Base-by-base conservation (phyloP, 305 asterid species). In the Salvia sclarea region DNA sequence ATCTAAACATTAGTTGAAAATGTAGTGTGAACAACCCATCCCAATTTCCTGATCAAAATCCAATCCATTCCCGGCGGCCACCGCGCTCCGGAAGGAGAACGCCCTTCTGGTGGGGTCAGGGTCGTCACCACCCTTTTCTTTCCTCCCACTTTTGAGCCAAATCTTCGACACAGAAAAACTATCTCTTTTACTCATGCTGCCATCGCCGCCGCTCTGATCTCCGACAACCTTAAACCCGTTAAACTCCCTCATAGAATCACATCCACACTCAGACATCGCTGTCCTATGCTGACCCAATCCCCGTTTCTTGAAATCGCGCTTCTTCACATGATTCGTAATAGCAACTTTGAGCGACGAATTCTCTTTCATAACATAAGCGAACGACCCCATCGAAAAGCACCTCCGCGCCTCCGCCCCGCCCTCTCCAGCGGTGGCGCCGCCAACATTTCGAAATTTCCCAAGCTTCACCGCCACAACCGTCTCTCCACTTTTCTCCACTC, bases 351-450 rank as follows among this genome's bases (percentile, higher is more conserved):
- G 71, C 14, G 83, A 40, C 13, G 85, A 64, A 35, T 78, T 79
- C 54, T 83, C 95, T 62, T 88, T 87, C 89, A 87, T 77, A 3
- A 91, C 76, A 69, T 91, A 91, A 59, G 95, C 95, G 73, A 84
- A 85, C 33, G 97, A 87, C 30, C 96, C 96, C 96, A 91, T 89
- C 0, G 97, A 91, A 64, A 82, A 86, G 47, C 97, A 91, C 64
- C 97, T 81, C 47, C 96, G 85, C 56, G 84, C 74, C 37, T 79
- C 88, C 54, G 73, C 76, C 33, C 75, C 75, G n/a, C 35, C 69
- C 11, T 52, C 82, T 8, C 65, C 50, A 37, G 16, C 85, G 22
- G 67, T 66, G 10, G 22, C 85, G 25, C 78, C 76, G 72, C 74
- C 89, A 12, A 79, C 76, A 68, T 72, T 88, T 67, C 80, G 83